phyloP scores from a whole-genome alignment of 2,329 filamentous ascomycete genomes.

The Penicillium griseofulvum region DNA sequence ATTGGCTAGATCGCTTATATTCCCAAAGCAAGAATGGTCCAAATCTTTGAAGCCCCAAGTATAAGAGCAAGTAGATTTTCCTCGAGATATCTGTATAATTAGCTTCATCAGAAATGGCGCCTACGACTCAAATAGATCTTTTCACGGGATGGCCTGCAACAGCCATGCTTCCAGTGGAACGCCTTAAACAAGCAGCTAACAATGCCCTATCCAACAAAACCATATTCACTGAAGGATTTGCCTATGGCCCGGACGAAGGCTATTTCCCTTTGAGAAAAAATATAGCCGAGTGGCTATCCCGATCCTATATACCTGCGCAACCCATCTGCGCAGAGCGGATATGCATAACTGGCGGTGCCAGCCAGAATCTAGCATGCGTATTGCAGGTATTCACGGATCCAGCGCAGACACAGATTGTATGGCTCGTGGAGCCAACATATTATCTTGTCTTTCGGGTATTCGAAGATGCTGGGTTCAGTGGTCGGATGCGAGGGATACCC shows the following conservation, averaged over 20 bases:
- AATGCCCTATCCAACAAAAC: conserved; percentile 58
- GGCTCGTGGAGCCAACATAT: conserved; percentile 77
- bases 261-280: conserved; percentile 63
- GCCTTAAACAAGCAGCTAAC: conserved; percentile 59
- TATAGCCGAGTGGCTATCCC: conserved; percentile 66
- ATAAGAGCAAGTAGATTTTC: neutral
- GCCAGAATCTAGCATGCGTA: conserved; percentile 72
- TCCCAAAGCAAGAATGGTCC: neutral
- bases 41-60: neutral
- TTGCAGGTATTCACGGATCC: conserved; percentile 78
- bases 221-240: conserved; percentile 60
- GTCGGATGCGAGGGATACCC: conserved; percentile 63
- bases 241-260: conserved; percentile 75
- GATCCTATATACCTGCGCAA: conserved; percentile 52
- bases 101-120: neutral
- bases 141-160: conserved; percentile 46
- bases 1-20: conserved; percentile 8
- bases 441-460: conserved; percentile 77
- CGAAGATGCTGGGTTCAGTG: conserved; percentile 69
- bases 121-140: conserved; percentile 36
- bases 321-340: conserved; percentile 58
- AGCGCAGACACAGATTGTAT: conserved; percentile 66
- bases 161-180: conserved; percentile 61
- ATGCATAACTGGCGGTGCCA: conserved; percentile 77
- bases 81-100: neutral